Percentiles rank a stretch among this genome's conserved stretches.
Evolutionary conservation across 2,329 filamentous ascomycete genomes (phyloP).

Genomic region (Clonostachys chloroleuca): DNA sequence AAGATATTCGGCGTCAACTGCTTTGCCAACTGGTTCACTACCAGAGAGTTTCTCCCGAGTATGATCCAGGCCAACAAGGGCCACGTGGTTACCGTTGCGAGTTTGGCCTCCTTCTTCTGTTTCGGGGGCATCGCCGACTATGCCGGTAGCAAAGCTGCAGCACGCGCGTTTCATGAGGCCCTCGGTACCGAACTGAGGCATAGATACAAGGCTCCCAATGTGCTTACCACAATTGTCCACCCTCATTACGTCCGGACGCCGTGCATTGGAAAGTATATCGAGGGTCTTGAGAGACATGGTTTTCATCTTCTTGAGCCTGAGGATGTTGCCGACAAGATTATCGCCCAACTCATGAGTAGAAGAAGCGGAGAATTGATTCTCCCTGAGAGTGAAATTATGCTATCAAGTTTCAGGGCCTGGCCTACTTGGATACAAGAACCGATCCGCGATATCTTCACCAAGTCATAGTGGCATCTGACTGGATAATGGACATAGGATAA

Average conservation of each 20-base stretch:
- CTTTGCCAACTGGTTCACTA: constrained; percentile 59
- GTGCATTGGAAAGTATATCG: constrained; percentile 15
- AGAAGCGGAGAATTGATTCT: constrained; percentile 41
- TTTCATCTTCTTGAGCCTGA: background rate
- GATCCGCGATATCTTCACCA: constrained; percentile 15
- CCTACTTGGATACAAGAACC: constrained; percentile 28
- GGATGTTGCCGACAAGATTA: constrained; percentile 15
- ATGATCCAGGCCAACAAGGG: constrained; percentile 64
- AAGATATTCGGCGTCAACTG: constrained; percentile 67
- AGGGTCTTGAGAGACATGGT: background rate
- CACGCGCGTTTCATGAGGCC: constrained; percentile 63
- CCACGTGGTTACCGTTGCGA: constrained; percentile 67
- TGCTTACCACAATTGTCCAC: constrained; percentile 60
- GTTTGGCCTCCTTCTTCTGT: constrained; percentile 56
- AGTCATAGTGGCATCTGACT: too few relatives aligned
- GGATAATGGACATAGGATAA: too few relatives aligned
- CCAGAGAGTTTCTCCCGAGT: constrained; percentile 60
- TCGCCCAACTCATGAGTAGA: constrained; percentile 16
- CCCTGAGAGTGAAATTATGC: constrained; percentile 15
- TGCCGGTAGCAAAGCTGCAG: constrained; percentile 58
- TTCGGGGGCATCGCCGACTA: constrained; percentile 64
- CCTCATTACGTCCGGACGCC: constrained; percentile 49
- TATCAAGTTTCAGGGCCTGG: constrained; percentile 30
- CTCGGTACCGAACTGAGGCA: constrained; percentile 50
- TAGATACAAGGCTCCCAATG: constrained; percentile 53